A percentile compares a stretch with the other conserved stretches of the same genome.
Conservation (phyloP, 1,284 basidiomycete genomes). For the Moniliella sp. region DNA sequence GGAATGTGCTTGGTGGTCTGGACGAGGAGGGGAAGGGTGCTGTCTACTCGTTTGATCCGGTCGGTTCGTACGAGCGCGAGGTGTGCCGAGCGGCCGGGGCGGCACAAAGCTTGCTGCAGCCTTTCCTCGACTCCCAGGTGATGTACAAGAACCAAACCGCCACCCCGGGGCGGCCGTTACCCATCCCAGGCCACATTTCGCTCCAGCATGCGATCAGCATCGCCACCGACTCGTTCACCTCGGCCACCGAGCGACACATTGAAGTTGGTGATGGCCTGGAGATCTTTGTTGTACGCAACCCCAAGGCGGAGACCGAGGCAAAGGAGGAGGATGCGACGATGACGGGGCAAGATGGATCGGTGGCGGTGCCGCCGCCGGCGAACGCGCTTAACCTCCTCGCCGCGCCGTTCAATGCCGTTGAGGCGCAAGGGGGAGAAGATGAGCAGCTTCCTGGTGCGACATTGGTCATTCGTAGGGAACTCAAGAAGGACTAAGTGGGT, state of each 20-base stretch:
- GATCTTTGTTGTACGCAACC: constrained; percentile 23
- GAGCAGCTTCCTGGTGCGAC: constrained; percentile 16
- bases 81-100: constrained; percentile 30
- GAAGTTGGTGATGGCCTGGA: constrained; percentile 32
- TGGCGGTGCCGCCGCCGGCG: constrained; percentile 4
- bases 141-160: constrained; percentile 29
- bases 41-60: constrained; percentile 32
- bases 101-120: constrained; percentile 30
- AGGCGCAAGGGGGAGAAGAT: constrained; percentile 28
- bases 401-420: constrained; percentile 12
- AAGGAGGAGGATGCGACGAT: background rate
- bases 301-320: constrained; percentile 1
- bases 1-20: constrained; percentile 32
- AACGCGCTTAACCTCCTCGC: constrained; percentile 11
- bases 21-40: constrained; percentile 32
- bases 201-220: constrained; percentile 21
- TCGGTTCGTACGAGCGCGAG: constrained; percentile 30
- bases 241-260: constrained; percentile 31
- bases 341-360: background rate
- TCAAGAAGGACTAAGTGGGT: constrained; percentile 32
- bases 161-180: constrained; percentile 13
- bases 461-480: constrained; percentile 26
- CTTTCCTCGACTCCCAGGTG: constrained; percentile 32
- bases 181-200: constrained; percentile 22
- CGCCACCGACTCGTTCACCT: constrained; percentile 27